Evolutionary conservation across 1,139 yeast species (phyloP).

Genomic region (Pichia cactophila): DNA sequence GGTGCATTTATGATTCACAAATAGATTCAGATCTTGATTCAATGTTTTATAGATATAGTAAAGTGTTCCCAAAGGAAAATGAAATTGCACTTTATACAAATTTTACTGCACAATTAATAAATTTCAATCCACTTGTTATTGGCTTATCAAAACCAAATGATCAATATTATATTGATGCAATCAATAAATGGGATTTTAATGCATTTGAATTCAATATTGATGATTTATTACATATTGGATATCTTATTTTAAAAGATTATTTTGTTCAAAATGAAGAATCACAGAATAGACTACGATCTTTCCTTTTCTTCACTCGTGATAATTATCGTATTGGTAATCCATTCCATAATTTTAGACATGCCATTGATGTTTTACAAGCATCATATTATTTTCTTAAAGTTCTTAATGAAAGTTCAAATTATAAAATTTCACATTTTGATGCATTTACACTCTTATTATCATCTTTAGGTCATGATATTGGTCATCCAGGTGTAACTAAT

Average conservation of each 20-base stretch:
- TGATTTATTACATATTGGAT: constrained; percentile 59
- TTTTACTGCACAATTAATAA: constrained; percentile 1
- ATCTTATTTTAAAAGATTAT: constrained; percentile 41
- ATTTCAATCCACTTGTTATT: constrained; percentile 1
- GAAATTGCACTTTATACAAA: constrained; percentile 5
- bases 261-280: constrained; percentile 16
- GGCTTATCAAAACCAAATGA: not conserved
- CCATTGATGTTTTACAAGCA: constrained; percentile 91
- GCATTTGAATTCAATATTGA: constrained; percentile 64
- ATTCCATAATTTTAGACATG: constrained; percentile 93
- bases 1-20: constrained; percentile 41
- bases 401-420: constrained; percentile 24
- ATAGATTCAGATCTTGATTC: constrained; percentile 17
- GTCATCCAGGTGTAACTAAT: constrained; percentile 93
- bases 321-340: constrained; percentile 79
- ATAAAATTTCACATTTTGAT: constrained; percentile 11
- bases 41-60: constrained; percentile 9
- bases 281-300: constrained; percentile 17
- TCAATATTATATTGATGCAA: constrained; percentile 23
- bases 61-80: not conserved
- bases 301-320: constrained; percentile 60
- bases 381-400: constrained; percentile 56
- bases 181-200: constrained; percentile 47
- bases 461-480: constrained; percentile 91
- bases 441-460: constrained; percentile 53